These are phyloP conservation scores for Rhodocollybia butyracea DNA, from an alignment of 768 basidiomycete species.

Conservation along the genomic window DNA sequence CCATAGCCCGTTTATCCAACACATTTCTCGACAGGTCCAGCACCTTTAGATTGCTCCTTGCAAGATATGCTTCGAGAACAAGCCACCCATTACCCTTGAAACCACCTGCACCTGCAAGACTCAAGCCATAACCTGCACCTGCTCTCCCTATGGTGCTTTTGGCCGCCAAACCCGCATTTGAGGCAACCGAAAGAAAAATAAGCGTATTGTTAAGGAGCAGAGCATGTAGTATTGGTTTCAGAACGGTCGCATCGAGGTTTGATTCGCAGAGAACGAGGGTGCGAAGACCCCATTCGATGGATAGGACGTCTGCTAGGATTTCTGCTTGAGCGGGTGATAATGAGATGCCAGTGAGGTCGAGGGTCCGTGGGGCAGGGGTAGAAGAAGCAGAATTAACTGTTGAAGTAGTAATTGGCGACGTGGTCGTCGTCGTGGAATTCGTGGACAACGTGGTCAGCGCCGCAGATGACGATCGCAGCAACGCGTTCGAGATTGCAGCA, in stretches of 20 bases:
- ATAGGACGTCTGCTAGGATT: slow-evolving; percentile 86
- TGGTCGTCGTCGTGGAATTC: neutral
- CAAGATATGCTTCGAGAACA: slow-evolving; percentile 1
- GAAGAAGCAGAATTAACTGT: slow-evolving; percentile 42
- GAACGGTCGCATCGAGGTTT: slow-evolving; percentile 80
- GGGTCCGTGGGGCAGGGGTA: slow-evolving; percentile 55
- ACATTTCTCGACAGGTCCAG: slow-evolving; percentile 79
- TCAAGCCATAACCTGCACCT: slow-evolving; percentile 62
- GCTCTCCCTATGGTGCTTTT: slow-evolving; percentile 75
- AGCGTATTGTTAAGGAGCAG: slow-evolving; percentile 81
- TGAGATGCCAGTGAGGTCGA: slow-evolving; percentile 80
- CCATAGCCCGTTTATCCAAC: slow-evolving; percentile 81
- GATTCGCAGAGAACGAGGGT: slow-evolving; percentile 87
- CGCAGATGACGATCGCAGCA: neutral
- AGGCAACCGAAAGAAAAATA: slow-evolving; percentile 81
- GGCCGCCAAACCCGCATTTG: slow-evolving; percentile 65
- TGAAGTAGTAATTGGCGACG: neutral
- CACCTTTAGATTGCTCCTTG: neutral
- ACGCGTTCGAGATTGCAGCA: slow-evolving; percentile 30
- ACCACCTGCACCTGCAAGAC: neutral
- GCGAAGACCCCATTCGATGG: slow-evolving; percentile 89
- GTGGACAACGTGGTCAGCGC: neutral
- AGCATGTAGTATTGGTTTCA: slow-evolving; percentile 90
- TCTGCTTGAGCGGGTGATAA: slow-evolving; percentile 68
- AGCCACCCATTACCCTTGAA: slow-evolving; percentile 3